Percentiles rank a stretch among this genome's conserved stretches.
Conservation (phyloP, 805 yeast species). For the Candida insectalens region DNA sequence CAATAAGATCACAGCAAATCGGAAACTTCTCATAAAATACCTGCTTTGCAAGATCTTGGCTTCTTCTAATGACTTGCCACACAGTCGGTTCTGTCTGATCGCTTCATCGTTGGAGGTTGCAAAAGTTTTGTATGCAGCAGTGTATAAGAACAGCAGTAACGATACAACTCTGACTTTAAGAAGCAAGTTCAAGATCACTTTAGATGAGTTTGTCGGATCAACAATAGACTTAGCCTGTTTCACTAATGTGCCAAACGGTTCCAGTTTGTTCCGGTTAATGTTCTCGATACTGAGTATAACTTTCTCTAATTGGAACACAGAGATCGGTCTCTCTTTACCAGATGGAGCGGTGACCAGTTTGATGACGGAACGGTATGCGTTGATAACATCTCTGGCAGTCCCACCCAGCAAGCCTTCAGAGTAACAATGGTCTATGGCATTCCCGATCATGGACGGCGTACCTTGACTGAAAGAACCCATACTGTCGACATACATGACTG, state of each 20-base stretch:
- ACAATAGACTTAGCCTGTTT: conserved; percentile 2
- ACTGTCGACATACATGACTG: conserved; percentile 14
- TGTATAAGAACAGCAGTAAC: conserved; percentile 14
- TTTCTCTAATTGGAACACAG: conserved; percentile 10
- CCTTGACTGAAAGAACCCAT: conserved; percentile 16
- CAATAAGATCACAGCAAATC: conserved; percentile 11
- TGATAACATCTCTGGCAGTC: conserved; percentile 3
- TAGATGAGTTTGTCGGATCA: conserved; percentile 2
- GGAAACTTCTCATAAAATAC: conserved; percentile 10
- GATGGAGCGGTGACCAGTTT: conserved; percentile 4
- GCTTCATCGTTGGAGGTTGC: conserved; percentile 2
- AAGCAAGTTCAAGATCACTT: conserved; percentile 1
- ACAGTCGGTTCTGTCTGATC: background rate
- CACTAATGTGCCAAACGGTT: conserved; percentile 5
- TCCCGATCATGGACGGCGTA: conserved; percentile 10
- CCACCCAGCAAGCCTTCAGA: conserved; percentile 3
- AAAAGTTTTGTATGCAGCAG: conserved; percentile 7
- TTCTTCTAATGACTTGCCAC: conserved; percentile 4
- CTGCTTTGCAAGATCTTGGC: conserved; percentile 9
- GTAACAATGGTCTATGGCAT: conserved; percentile 4
- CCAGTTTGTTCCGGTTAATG: conserved; percentile 6
- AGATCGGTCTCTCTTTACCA: background rate
- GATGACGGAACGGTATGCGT: conserved; percentile 8
- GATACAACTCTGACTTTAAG: conserved; percentile 11
- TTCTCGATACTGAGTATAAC: conserved; percentile 11